Base-by-base conservation (phyloP, 345 rosid genomes). In the Psidium guajava region DNA sequence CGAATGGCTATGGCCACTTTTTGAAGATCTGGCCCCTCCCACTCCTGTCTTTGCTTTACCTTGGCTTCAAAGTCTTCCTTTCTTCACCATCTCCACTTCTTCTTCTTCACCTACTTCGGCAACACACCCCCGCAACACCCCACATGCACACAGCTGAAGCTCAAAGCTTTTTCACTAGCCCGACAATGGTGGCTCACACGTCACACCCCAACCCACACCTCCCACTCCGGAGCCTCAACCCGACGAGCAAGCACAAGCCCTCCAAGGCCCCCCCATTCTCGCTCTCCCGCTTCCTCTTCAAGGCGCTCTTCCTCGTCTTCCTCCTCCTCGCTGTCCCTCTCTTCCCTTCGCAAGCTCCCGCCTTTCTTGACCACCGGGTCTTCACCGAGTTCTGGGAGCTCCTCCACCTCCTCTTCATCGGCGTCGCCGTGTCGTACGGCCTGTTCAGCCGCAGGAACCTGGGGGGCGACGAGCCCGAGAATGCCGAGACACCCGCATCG, bases 361-460 rank as follows among this genome's bases (percentile, higher is more conserved):
- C 89, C 54, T 92, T 95, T 88, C 57, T 96, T 82, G 90, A 86
- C 32, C 92, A 90, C 82, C 90, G 92, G 6, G 7, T 92, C 4
- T 47, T 94, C 54, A 90, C 91, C 83, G 90, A 91, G 89, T 93
- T 94, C 83, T 95, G 98, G 99, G 98, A 93, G 82, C 96, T 93
- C 27, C 77, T 92, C 82, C 96, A 93, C 53, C 92, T 91, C 69
- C 89, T 93, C 13, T 92, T 96, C 89, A 86, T 97, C 73, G 98
- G 98, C 88, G 86, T 97, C 87, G 98, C 95, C 83, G 94, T 95
- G 73, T 94, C 95, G 42, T 97, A 95, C 89, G 99, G 98, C 85
- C 88, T 97, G 90, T 93, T 93, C 92, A 86, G 97, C 89, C 90
- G 93, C 74, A 91, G 95, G 84, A 94, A 87, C 88, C 87, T 84